Base-by-base conservation (phyloP, 495 filamentous ascomycete genomes). In the Collariella sp. region DNA sequence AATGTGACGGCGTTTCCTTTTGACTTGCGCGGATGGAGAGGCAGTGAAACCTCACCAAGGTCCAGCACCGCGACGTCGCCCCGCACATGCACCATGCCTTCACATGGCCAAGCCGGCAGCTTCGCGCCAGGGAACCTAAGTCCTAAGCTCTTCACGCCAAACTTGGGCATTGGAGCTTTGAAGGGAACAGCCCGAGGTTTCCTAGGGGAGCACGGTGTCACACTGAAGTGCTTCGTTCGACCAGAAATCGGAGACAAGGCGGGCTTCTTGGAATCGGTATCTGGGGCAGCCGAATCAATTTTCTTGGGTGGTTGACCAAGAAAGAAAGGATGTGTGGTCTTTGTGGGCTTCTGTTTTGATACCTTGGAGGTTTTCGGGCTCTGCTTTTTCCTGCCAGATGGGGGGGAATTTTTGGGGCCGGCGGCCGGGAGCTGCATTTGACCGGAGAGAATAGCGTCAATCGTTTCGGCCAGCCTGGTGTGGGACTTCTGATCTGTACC, bases 311-410 rank as follows among this genome's bases (percentile, higher is more conserved):
- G n/a, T 52, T 79, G 79, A 6, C 73, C 76, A 5, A 76, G 48
- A 62, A 96, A 96, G 62, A 96, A 95, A 0, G 90, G 90, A 70
- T 95, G 90, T 0, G 86, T 85, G 2, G 79, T 55, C 62, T 87
- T 94, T 20, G 68, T 49, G 29, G 79, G 20, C 35, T 48, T 49
- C 15, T 46, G 15, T 1, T 47, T 10, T 24, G 38, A 11, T 11
- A 44, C 15, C 13, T 55, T 49, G 4, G 38, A 11, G 15, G 36
- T 24, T 38, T 58, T 51, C 2, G 43, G 26, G 11, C 40, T 2
- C 10, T 43, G 26, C 5, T 47, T 54, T 38, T 48, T 54, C 24
- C 66, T 68, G 13, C 50, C 54, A 23, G 69, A 61, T 9, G 47
- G 5, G 9, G 22, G 10, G 3, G 7, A 24, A 2, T 38, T 23